Percentiles rank a stretch among this genome's conserved stretches.
These are phyloP conservation scores for Microsporum ferrugineum DNA, from an alignment of 2,329 filamentous ascomycete species.

Conservation along the genomic window DNA sequence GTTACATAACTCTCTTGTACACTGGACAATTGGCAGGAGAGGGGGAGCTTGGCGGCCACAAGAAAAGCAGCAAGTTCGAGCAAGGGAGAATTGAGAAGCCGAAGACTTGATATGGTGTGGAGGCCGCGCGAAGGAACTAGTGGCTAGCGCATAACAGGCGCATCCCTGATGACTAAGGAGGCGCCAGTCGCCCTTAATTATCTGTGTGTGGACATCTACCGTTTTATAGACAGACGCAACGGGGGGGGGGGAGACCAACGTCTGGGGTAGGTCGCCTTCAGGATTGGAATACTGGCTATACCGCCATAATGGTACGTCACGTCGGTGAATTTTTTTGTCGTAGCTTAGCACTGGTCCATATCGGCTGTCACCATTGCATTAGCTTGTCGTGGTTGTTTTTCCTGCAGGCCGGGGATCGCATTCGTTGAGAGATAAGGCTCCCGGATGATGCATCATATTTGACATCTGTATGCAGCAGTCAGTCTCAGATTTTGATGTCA, in stretches of 20 bases:
- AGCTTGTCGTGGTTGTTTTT: neutral
- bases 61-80: neutral
- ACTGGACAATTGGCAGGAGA: neutral
- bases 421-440: neutral
- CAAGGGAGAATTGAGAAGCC: neutral
- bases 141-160: slow-evolving; percentile 4
- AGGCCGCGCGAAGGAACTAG: slow-evolving; percentile 1
- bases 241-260: neutral
- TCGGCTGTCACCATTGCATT: neutral
- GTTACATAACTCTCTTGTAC: neutral
- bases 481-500: neutral
- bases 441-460: neutral
- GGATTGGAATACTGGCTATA: too few relatives aligned
- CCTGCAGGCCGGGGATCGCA: neutral
- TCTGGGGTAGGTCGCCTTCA: neutral
- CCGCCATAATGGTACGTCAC: neutral
- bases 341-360: neutral
- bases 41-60: neutral
- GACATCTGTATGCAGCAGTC: neutral
- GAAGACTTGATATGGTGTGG: slow-evolving; percentile 3
- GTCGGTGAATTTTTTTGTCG: neutral
- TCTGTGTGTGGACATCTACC: neutral
- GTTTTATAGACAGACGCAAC: neutral
- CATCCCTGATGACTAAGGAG: slow-evolving; percentile 5
- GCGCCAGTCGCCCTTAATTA: neutral